Evolutionary conservation across 2,329 filamentous ascomycete genomes (phyloP).

Genomic region (Cordyceps farinosa): DNA sequence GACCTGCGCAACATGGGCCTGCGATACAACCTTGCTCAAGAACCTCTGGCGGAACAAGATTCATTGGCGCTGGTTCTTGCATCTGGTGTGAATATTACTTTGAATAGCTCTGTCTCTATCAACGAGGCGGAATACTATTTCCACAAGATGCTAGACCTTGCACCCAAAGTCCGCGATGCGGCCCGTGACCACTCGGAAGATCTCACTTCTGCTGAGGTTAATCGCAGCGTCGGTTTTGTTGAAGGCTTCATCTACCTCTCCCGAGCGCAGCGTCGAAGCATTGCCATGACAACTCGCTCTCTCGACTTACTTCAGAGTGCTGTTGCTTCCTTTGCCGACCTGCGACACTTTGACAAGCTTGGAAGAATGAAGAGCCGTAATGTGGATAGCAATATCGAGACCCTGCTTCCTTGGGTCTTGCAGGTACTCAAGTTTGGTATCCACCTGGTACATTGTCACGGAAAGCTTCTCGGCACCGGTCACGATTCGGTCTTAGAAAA

Average conservation of each 20-base stretch:
- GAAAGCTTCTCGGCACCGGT: conserved; percentile 55
- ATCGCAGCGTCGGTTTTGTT: conserved; percentile 76
- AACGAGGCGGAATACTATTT: conserved; percentile 65
- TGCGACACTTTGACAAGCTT: conserved; percentile 25
- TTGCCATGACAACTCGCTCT: conserved; percentile 39
- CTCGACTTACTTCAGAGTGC: conserved; percentile 38
- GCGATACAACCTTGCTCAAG: conserved; percentile 72
- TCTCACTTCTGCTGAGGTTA: conserved; percentile 74
- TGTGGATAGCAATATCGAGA: conserved; percentile 26
- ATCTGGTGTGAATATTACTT: conserved; percentile 41
- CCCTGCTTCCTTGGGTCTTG: conserved; percentile 56
- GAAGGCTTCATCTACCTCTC: conserved; percentile 75
- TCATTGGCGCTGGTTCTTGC: conserved; percentile 69
- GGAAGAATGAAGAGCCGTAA: conserved; percentile 26
- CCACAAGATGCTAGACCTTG: conserved; percentile 72
- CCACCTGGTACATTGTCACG: conserved; percentile 63
- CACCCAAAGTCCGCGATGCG: conserved; percentile 63
- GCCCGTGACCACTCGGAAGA: conserved; percentile 77
- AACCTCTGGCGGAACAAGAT: conserved; percentile 68
- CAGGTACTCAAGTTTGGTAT: conserved; percentile 62
- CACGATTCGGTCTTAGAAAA: conserved; percentile 42
- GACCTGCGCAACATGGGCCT: conserved; percentile 85
- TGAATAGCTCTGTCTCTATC: conserved; percentile 23
- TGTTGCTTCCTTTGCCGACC: conserved; percentile 32
- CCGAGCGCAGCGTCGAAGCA: conserved; percentile 54